Evolutionary conservation across 2,329 filamentous ascomycete species (phyloP), one percentile per base, ranked within the genome.

Genomic region (Decorospora gaudefroyi): DNA sequence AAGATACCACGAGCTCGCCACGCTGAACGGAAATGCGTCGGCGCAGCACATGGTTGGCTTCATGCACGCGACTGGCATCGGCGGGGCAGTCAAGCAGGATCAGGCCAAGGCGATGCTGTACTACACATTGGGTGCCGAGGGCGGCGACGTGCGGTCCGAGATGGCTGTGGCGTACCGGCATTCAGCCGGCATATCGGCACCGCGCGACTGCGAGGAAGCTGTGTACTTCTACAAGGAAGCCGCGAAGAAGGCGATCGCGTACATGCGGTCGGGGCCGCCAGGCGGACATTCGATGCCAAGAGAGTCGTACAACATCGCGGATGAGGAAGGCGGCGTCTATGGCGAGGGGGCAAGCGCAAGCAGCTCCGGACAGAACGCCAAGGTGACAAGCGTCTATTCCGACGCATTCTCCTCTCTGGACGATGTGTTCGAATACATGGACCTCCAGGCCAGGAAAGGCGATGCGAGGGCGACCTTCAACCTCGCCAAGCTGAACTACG

Each of bases 1-100:
- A 54, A 81, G 89, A 74, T 99, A 97, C 71, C 78, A 87, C 51
- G 78, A 85, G 49, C 79, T 99, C 40, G 89, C 92, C 2, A 78
- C 79, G 12, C 69, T 85, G 46, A 81, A 87, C 55, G 93, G 92
- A 30, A 97, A 99, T 70, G 86, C 83, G 54, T 95, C 92, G 9
- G 93, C 93, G 1, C 90, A 97, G 69, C 87, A 95, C 71, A 96
- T 99, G 92, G 69, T 97, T 32, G 93, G 89, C 0, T 83, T 99
- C 59, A 93, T 96, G 81, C 92, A 99, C 72, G 91, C 91, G 23
- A 99, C 93, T 0, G 93, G 93, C 0, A 79, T 99, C 45, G 91
- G 89, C 11, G 83, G 83, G 21, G 85, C 85, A 1, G 88, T 96
- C 4, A 82, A 88, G 65, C 81, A 83, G 29, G 88, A 99, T 61